Evolutionary conservation across 257 asterid genomes (phyloP).

Genomic region (Anisodus acutangulus): DNA sequence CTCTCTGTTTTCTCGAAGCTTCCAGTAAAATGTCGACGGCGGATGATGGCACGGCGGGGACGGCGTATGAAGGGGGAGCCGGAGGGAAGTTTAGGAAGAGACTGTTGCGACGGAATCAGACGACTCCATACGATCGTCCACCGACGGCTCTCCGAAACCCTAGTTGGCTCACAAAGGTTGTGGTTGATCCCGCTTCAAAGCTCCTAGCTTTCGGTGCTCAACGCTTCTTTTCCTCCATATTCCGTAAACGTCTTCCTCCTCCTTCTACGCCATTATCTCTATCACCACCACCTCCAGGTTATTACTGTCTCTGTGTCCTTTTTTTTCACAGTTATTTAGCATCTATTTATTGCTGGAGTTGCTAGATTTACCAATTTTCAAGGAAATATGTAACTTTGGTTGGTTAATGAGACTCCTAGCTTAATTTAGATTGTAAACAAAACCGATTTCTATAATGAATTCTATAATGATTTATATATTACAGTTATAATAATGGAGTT

Average conservation of each 20-base stretch:
- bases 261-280: conserved; percentile 46
- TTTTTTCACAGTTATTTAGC: background rate
- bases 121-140: conserved; percentile 91
- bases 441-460: too few species aligned
- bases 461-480: too few species aligned
- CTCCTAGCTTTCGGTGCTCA: conserved; percentile 67
- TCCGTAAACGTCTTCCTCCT: conserved; percentile 61
- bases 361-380: background rate
- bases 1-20: background rate
- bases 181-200: conserved; percentile 86
- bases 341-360: background rate
- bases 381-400: background rate
- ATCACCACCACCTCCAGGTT: conserved; percentile 52
- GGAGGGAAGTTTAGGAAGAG: conserved; percentile 82
- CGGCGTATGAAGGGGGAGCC: conserved; percentile 46
- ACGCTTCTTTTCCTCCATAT: conserved; percentile 63
- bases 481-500: too few species aligned
- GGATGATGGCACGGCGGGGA: conserved; percentile 57
- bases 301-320: background rate
- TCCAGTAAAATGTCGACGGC: conserved; percentile 67
- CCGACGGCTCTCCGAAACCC: conserved; percentile 48
- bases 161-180: conserved; percentile 75
- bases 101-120: conserved; percentile 53
- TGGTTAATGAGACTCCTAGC: too few species aligned
- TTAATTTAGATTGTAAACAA: too few species aligned